These are phyloP conservation scores for Henningerozyma blattae DNA, from an alignment of 805 yeast genomes.

Conservation along the genomic window DNA sequence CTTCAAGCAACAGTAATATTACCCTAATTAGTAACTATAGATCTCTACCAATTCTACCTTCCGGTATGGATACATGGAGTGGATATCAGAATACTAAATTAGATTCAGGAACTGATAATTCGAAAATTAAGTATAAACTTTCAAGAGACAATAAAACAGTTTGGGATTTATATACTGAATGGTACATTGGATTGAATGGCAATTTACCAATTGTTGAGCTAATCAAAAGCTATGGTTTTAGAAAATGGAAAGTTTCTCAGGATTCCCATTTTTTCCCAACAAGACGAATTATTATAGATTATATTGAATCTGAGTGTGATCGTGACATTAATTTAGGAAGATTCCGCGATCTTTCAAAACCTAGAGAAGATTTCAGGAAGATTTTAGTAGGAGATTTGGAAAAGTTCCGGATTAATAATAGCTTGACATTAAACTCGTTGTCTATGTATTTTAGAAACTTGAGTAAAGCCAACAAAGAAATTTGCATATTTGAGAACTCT, in stretches of 20 bases:
- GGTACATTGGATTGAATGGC: conserved; percentile 27
- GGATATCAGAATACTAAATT: neutral
- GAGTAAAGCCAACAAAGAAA: conserved; percentile 18
- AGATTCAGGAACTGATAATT: neutral
- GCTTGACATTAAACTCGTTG: conserved; percentile 23
- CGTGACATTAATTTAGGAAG: conserved; percentile 23
- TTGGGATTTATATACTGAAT: conserved; percentile 27
- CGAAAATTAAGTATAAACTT: conserved; percentile 23
- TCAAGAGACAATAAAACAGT: conserved; percentile 28
- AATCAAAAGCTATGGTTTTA: conserved; percentile 25
- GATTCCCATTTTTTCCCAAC: conserved; percentile 30
- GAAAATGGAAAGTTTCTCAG: conserved; percentile 28
- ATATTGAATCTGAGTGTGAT: conserved; percentile 25
- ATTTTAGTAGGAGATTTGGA: conserved; percentile 25
- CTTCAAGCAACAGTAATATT: neutral
- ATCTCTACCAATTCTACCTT: neutral
- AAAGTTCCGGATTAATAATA: conserved; percentile 24
- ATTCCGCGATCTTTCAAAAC: conserved; percentile 17
- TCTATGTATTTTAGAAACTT: conserved; percentile 24
- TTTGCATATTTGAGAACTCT: conserved; percentile 22
- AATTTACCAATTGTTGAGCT: conserved; percentile 20
- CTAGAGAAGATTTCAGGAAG: conserved; percentile 23
- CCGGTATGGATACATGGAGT: neutral
- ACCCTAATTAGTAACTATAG: neutral
- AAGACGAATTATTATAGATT: conserved; percentile 27